Evolutionary conservation across 2,329 filamentous ascomycete genomes (phyloP).

Genomic region (Trichoderma breve): DNA sequence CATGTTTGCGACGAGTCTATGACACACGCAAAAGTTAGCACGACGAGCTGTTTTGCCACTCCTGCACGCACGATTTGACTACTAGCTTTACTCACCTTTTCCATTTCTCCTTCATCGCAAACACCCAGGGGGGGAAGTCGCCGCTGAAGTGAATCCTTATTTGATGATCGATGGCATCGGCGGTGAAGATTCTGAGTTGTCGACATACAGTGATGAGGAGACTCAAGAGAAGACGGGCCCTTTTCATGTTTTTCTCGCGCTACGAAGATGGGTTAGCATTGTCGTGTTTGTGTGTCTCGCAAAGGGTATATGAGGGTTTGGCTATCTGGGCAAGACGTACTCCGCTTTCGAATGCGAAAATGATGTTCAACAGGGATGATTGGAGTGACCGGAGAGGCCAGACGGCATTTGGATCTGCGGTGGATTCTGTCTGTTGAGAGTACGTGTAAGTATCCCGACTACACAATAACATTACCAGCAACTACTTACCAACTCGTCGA

Average conservation of each 20-base stretch:
- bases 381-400: constrained; percentile 36
- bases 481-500: constrained; percentile 30
- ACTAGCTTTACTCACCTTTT: constrained; percentile 31
- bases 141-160: constrained; percentile 37
- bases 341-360: constrained; percentile 40
- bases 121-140: constrained; percentile 38
- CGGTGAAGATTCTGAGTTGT: constrained; percentile 37
- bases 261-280: constrained; percentile 22
- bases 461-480: too few species aligned
- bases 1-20: constrained; percentile 35
- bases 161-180: constrained; percentile 36
- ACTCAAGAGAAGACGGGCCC: constrained; percentile 35
- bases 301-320: background rate
- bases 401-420: constrained; percentile 23
- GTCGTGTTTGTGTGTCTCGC: too few species aligned
- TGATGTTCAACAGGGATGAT: constrained; percentile 37
- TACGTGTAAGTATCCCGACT: background rate
- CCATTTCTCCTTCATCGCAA: constrained; percentile 34
- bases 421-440: constrained; percentile 1
- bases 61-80: background rate
- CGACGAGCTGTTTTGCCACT: background rate
- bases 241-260: constrained; percentile 34
- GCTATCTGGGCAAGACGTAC: constrained; percentile 24
- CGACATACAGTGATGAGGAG: constrained; percentile 36
- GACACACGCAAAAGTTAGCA: background rate